phyloP scores from a whole-genome alignment of 2,329 filamentous ascomycete genomes.

The Juglanconis juglandina region DNA sequence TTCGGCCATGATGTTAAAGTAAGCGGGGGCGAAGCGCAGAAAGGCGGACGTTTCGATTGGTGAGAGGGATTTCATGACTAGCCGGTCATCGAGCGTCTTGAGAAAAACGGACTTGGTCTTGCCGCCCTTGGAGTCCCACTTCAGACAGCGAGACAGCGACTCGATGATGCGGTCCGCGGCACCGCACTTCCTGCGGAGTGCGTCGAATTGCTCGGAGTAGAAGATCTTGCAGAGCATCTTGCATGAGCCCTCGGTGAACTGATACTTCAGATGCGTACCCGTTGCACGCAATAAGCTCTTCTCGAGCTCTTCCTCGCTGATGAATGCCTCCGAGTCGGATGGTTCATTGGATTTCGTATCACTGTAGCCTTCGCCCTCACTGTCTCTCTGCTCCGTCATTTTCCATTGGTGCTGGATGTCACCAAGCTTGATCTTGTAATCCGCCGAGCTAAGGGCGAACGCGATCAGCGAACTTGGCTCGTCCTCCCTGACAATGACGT shows the following conservation, averaged over 20 bases:
- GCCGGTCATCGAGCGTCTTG: constrained; percentile 91
- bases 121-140: constrained; percentile 97
- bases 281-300: constrained; percentile 79
- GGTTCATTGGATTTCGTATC: constrained; percentile 29
- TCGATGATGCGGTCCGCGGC: constrained; percentile 92
- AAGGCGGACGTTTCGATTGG: constrained; percentile 92
- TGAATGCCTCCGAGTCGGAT: constrained; percentile 37
- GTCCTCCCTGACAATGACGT: constrained; percentile 95
- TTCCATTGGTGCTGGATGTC: constrained; percentile 57
- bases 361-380: constrained; percentile 27
- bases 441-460: constrained; percentile 80
- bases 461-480: constrained; percentile 96
- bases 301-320: constrained; percentile 73
- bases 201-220: constrained; percentile 97
- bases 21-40: constrained; percentile 90
- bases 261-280: constrained; percentile 92
- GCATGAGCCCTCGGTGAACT: constrained; percentile 89
- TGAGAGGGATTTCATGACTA: constrained; percentile 88
- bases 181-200: constrained; percentile 85
- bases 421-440: constrained; percentile 78
- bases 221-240: constrained; percentile 98
- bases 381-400: constrained; percentile 37
- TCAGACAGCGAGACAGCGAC: constrained; percentile 88
- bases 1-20: constrained; percentile 96
- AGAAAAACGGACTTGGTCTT: constrained; percentile 97